Conservation (phyloP, 352 stramenopile species). For the Elongisporangium prolatum region DNA sequence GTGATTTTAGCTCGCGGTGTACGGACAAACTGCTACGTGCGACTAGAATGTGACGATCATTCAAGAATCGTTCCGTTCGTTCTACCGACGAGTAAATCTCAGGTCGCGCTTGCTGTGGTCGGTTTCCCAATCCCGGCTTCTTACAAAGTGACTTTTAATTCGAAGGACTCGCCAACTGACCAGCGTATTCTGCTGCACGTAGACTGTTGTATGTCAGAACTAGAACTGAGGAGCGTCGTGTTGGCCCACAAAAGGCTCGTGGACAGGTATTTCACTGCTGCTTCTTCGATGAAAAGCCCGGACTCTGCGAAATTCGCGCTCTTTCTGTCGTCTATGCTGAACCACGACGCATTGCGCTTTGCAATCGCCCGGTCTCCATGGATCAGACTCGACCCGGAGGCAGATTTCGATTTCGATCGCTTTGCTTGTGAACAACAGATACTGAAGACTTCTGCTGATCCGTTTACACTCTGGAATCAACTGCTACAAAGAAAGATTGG, state of each 20-base stretch:
- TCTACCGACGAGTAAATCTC: neutral
- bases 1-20: neutral
- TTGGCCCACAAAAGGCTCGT: neutral
- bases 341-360: conserved; percentile 6
- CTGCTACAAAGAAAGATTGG: neutral
- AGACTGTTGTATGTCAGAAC: neutral
- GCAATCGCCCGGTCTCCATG: conserved; percentile 14
- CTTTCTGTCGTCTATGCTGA: conserved; percentile 17
- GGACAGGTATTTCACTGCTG: neutral
- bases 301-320: conserved; percentile 13
- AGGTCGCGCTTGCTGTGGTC: neutral
- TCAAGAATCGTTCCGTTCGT: neutral
- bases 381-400: conserved; percentile 4
- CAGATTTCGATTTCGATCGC: conserved; percentile 19
- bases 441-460: conserved; percentile 4
- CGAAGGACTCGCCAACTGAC: neutral
- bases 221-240: neutral
- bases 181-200: neutral
- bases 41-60: neutral
- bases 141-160: neutral
- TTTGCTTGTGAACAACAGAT: conserved; percentile 8
- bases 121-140: neutral
- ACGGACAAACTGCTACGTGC: neutral
- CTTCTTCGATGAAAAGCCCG: neutral
- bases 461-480: conserved; percentile 17